Percentiles rank a stretch among this genome's conserved stretches.
Conservation (phyloP, 805 yeast species). For the Isabelozyma pseudorhagii region DNA sequence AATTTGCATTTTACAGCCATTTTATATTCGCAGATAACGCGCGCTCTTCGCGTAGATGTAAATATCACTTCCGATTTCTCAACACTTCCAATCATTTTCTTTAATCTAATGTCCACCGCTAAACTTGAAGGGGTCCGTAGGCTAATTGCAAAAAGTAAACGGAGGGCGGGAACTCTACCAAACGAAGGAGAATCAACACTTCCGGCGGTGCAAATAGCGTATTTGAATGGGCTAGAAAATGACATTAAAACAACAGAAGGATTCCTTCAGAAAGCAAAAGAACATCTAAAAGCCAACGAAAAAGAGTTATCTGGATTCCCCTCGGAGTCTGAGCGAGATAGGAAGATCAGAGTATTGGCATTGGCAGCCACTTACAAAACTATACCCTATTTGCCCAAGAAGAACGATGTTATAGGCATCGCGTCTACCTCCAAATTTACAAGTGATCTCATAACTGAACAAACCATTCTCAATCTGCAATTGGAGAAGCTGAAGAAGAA, state of each 20-base stretch:
- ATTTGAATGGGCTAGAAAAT: constrained; percentile 11
- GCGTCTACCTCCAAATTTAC: constrained; percentile 19
- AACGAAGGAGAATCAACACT: background rate
- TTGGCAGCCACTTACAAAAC: constrained; percentile 12
- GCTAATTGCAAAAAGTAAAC: background rate
- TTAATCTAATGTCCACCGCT: background rate
- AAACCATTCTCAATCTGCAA: background rate
- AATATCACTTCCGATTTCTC: no score
- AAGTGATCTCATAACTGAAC: constrained; percentile 4
- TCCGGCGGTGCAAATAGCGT: constrained; percentile 6
- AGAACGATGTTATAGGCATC: constrained; percentile 24
- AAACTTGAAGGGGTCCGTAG: background rate
- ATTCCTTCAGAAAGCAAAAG: constrained; percentile 19
- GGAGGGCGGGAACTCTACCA: background rate
- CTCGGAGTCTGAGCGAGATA: background rate
- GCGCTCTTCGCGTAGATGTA: no score
- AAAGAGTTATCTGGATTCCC: background rate
- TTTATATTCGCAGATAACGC: no score
- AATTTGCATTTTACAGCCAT: no score
- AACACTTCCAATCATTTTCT: no score
- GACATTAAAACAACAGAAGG: constrained; percentile 15
- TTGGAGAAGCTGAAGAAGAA: background rate
- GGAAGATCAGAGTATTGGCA: constrained; percentile 14
- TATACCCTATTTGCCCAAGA: constrained; percentile 23
- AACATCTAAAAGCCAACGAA: constrained; percentile 7